Percentiles rank a stretch among this genome's conserved stretches.
phyloP scores from a whole-genome alignment of 1,139 yeast genomes.

The Magnusiomyces paraingens region DNA sequence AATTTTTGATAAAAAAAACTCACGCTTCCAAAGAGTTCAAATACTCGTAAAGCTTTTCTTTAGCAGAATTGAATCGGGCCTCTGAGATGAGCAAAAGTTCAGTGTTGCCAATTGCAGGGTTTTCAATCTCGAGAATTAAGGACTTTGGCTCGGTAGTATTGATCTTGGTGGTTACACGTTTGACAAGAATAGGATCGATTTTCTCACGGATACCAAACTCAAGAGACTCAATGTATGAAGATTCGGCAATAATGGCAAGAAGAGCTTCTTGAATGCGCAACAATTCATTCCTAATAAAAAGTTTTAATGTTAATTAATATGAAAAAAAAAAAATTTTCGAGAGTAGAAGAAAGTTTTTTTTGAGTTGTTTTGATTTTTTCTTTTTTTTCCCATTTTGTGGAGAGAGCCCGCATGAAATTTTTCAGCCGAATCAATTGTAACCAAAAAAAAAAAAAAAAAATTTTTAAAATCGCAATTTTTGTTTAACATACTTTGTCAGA shows the following conservation, averaged over 20 bases:
- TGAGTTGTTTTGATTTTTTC: too few species aligned
- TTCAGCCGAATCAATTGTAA: too few species aligned
- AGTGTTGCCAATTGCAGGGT: not conserved
- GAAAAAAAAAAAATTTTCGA: too few species aligned
- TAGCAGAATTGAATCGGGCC: not conserved
- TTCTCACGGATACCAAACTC: not conserved
- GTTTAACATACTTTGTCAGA: not conserved
- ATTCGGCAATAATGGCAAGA: not conserved
- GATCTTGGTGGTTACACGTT: not conserved
- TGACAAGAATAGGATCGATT: conserved; percentile 3
- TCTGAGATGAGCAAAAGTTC: not conserved
- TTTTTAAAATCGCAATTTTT: too few species aligned
- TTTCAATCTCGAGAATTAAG: not conserved
- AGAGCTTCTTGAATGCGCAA: not conserved
- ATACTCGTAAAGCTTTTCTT: not conserved
- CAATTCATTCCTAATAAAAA: not conserved
- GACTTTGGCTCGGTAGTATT: not conserved
- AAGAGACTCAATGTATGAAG: not conserved
- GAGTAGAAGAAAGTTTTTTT: too few species aligned
- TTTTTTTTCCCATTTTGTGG: too few species aligned
- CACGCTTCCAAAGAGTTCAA: not conserved
- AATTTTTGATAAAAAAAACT: too few species aligned
- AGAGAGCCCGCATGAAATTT: too few species aligned
- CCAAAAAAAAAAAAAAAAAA: not conserved
- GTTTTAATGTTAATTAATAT: not conserved